Base-by-base conservation (phyloP, 2,329 filamentous ascomycete species). In the Aspergillus jensenii region DNA sequence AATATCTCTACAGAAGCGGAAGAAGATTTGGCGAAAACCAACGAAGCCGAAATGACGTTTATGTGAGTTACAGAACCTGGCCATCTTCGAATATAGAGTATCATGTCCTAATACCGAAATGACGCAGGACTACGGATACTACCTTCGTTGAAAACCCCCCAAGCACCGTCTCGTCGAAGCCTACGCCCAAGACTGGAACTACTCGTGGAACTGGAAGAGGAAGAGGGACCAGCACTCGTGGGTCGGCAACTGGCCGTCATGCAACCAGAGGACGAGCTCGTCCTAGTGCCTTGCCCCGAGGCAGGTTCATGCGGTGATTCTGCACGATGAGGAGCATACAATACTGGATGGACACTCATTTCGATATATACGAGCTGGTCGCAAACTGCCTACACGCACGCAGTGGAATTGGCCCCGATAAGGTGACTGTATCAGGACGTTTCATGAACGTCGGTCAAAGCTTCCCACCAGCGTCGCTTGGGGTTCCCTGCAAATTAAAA, bases 81-180 rank as follows among this genome's bases (percentile, higher is more conserved):
- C 19, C n/a, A n/a, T n/a, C n/a, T n/a, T n/a, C n/a, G n/a, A 9
- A 19, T 19, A 15, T 33, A 39, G 45, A n/a, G 12, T 19, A 11
- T 50, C 52, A 37, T 46, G 35, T 55, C 11, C 51, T 61, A 25
- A 60, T 53, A n/a, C 14, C 6, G 27, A 25, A 21, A 11, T 27
- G 62, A 5, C 65, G 4, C 65, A 93, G 90, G 82, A 96, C 93
- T 23, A 96, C 91, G 11, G 92, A 96, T 70, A 96, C 89, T 6
- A 91, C 90, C 1, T 97, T 96, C 69, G 86, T 96, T 56, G 91
- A 96, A 35, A 90, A 96, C 67, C 93, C 92, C 7, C 82, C 83
- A 3, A 76, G 74, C 50, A 72, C 69, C 14, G 59, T 68, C 4
- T 83, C 82, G 39, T 79, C 77, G 31, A 84, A 82, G 67, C 70